phyloP scores from a whole-genome alignment of 192 early-diverging fungal species.

The Phycomyces blakesleeanus region DNA sequence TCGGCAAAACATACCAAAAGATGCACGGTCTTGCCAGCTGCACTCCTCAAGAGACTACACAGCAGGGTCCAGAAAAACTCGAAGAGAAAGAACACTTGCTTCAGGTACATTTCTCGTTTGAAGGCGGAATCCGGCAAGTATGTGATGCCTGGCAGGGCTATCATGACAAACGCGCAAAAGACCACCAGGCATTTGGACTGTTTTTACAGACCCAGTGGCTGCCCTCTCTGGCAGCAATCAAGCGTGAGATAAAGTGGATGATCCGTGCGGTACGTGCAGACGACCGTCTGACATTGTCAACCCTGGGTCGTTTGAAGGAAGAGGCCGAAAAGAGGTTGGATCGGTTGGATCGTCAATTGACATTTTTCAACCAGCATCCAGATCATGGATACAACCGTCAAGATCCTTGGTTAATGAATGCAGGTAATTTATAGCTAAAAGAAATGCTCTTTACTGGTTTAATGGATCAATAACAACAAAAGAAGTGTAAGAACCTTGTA shows the following conservation, averaged over 20 bases:
- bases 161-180: constrained; percentile 6
- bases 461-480: not conserved
- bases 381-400: constrained; percentile 15
- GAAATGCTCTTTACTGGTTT: not conserved
- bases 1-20: constrained; percentile 21
- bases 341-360: constrained; percentile 14
- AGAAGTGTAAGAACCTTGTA: not conserved
- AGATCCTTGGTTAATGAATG: constrained; percentile 30
- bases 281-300: constrained; percentile 18
- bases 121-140: constrained; percentile 10
- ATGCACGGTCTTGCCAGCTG: not conserved
- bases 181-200: constrained; percentile 13
- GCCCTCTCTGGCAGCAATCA: constrained; percentile 18
- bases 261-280: constrained; percentile 19
- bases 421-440: constrained; percentile 14
- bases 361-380: constrained; percentile 22
- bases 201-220: constrained; percentile 19
- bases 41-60: not conserved
- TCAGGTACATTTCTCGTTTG: constrained; percentile 20
- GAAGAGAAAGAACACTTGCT: constrained; percentile 1
- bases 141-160: constrained; percentile 25
- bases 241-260: constrained; percentile 21
- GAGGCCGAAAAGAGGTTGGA: constrained; percentile 8
- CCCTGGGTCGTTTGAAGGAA: constrained; percentile 10
- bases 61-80: not conserved